Evolutionary conservation across 208 protist species (phyloP), one percentile per base, ranked within the genome.

Genomic region (Angomonas deanei): DNA sequence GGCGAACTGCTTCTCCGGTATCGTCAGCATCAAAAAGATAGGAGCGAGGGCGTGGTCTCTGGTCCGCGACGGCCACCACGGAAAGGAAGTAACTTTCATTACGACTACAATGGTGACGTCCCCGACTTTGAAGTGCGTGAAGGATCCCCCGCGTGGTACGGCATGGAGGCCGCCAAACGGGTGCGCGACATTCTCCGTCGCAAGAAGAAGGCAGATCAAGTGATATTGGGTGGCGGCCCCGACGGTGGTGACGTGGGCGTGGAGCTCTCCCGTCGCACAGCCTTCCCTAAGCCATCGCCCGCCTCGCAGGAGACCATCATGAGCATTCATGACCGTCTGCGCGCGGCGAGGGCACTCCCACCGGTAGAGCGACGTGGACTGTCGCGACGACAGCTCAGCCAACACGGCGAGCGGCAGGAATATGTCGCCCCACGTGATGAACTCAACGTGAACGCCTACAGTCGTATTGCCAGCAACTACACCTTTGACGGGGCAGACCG

Each of bases 151-250:
- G 76, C 66, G 26, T 84, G 78, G 82, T 89, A 89, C 62, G 82
- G 82, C 42, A 89, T 89, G 78, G 76, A 84, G 62, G 78, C 82
- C 6, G 70, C 78, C 36, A 79, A 80, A 56, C 82, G 82, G 10
- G 78, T 89, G n/a, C 76, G 76, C 26, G 64, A 82, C 56, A 89
- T 89, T 52, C 64, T 89, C 31, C 78, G 76, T 23, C 78, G 82
- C 17, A 62, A 73, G 39, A 65, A 62, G 15, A 66, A 69, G 27
- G 71, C 70, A 0, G 82, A 85, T 46, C 82, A 89, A 57, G 68
- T 89, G 36, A 75, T 89, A 48, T 49, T 89, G 8, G 71, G 67
- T 27, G 78, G 76, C 36, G 77, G 73, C 17, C 74, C 78, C 10
- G 61, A 69, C 39, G 78, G 78, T 23, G 75, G 78, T 24, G 71